Evolutionary conservation across 2,329 filamentous ascomycete species (phyloP).

Genomic region (Calycina herbarum): DNA sequence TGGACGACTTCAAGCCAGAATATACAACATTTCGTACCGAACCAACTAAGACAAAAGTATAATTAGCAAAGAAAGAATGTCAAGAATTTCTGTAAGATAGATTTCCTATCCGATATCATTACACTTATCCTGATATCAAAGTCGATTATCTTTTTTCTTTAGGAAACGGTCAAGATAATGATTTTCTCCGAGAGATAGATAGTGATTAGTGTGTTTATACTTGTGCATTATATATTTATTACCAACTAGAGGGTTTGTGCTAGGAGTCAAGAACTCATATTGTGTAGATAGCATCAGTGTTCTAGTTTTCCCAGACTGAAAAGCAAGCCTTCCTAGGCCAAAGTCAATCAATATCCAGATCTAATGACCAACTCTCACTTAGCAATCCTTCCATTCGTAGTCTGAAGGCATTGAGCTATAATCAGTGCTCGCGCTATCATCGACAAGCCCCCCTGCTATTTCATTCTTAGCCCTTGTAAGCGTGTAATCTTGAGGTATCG

Average conservation of each 20-base stretch:
- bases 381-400: too few relatives aligned
- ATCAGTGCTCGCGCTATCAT: too few relatives aligned
- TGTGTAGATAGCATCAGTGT: not conserved
- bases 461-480: not conserved
- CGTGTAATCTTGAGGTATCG: not conserved
- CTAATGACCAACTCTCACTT: too few relatives aligned
- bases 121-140: not conserved
- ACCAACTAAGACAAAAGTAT: not conserved
- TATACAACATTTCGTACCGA: too few relatives aligned
- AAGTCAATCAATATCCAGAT: too few relatives aligned
- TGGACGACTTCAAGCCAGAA: too few relatives aligned
- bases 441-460: not conserved
- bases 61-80: not conserved
- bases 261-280: not conserved
- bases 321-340: too few relatives aligned
- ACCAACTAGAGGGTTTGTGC: not conserved
- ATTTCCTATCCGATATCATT: not conserved
- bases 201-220: not conserved
- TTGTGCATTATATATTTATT: not conserved
- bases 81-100: not conserved
- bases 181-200: not conserved
- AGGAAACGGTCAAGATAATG: not conserved
- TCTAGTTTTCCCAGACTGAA: too few relatives aligned
- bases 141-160: not conserved
- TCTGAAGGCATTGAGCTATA: too few relatives aligned